These are phyloP conservation scores for Diddensiella transvaalensis DNA, from an alignment of 805 yeast species.

Conservation along the genomic window DNA sequence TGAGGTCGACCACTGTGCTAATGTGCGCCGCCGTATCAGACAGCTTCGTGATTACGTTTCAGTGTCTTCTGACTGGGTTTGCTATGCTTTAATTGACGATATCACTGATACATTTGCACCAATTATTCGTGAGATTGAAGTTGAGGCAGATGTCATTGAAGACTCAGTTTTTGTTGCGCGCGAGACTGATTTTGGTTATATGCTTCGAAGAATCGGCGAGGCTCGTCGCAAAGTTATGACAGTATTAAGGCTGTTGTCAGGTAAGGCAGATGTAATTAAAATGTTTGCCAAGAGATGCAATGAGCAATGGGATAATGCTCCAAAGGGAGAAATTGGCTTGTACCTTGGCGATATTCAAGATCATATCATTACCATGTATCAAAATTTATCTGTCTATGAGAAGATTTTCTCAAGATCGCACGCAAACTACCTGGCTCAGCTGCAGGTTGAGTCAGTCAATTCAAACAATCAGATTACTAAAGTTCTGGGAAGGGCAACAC, in stretches of 20 bases:
- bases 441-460: slow-evolving; percentile 88
- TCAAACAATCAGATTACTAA: slow-evolving; percentile 82
- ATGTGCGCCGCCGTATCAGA: slow-evolving; percentile 59
- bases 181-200: slow-evolving; percentile 64
- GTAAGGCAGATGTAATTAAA: slow-evolving; percentile 93
- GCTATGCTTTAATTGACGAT: slow-evolving; percentile 63
- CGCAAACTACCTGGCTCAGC: slow-evolving; percentile 86
- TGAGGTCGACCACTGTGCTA: slow-evolving; percentile 56
- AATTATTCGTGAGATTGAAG: slow-evolving; percentile 52
- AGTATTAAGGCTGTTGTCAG: slow-evolving; percentile 79
- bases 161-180: slow-evolving; percentile 81
- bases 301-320: slow-evolving; percentile 57
- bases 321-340: slow-evolving; percentile 86
- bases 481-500: slow-evolving; percentile 82
- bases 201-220: slow-evolving; percentile 83
- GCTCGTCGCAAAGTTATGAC: slow-evolving; percentile 91
- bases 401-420: slow-evolving; percentile 91
- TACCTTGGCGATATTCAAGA: slow-evolving; percentile 95
- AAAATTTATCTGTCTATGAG: slow-evolving; percentile 83
- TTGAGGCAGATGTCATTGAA: slow-evolving; percentile 64
- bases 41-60: slow-evolving; percentile 59
- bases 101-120: slow-evolving; percentile 66
- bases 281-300: slow-evolving; percentile 95
- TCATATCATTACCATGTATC: slow-evolving; percentile 94
- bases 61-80: slow-evolving; percentile 62